These are phyloP conservation scores for Lolium rigidum DNA, from an alignment of 176 grass and related monocot species.

Conservation along the genomic window DNA sequence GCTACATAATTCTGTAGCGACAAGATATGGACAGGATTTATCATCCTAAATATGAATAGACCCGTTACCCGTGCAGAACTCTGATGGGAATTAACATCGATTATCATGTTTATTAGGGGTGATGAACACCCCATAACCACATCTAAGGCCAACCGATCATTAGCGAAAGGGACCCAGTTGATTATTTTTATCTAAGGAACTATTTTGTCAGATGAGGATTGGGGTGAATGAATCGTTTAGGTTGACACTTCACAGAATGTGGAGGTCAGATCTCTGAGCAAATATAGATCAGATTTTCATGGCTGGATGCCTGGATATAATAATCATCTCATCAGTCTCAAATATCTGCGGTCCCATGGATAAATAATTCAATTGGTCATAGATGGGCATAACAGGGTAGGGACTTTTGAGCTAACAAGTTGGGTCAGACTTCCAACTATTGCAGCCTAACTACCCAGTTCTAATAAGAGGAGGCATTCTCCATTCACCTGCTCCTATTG, in stretches of 20 bases:
- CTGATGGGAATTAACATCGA: conserved; percentile 1
- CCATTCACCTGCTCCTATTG: conserved; percentile 38
- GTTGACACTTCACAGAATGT: conserved; percentile 17
- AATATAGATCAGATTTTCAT: conserved; percentile 37
- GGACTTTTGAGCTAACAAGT: conserved; percentile 30
- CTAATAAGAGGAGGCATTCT: conserved; percentile 19
- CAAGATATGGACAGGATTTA: neutral
- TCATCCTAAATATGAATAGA: conserved; percentile 1
- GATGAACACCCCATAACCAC: conserved; percentile 33
- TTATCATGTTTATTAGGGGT: neutral
- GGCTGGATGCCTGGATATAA: neutral
- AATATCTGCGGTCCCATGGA: conserved; percentile 28
- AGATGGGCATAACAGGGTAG: neutral
- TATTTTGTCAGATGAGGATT: neutral
- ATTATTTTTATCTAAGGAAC: neutral
- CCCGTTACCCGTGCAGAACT: neutral
- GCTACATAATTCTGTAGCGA: neutral
- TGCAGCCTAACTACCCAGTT: conserved; percentile 38
- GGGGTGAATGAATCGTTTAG: conserved; percentile 8
- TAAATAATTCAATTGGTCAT: conserved; percentile 23
- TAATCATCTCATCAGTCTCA: conserved; percentile 4
- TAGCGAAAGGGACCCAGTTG: neutral
- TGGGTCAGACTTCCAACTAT: conserved; percentile 31
- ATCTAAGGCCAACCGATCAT: conserved; percentile 11
- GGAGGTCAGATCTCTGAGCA: conserved; percentile 21